These are phyloP conservation scores for Ustilago cynodontis DNA, from an alignment of 1,284 basidiomycete species.

Conservation along the genomic window DNA sequence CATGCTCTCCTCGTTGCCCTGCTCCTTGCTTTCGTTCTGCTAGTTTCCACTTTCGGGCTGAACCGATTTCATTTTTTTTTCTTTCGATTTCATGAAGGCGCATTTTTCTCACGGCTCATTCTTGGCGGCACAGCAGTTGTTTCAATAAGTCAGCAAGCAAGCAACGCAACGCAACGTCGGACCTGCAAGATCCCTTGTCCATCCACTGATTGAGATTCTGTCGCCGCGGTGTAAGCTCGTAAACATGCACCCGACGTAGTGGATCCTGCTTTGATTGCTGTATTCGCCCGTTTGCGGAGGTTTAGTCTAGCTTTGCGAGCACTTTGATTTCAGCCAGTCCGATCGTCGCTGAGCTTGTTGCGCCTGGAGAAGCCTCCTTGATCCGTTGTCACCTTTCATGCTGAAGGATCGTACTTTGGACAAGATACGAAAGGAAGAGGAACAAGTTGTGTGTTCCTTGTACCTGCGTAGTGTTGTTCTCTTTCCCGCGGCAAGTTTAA, in stretches of 20 bases:
- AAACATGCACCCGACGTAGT: background rate
- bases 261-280: background rate
- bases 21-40: background rate
- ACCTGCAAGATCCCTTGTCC: background rate
- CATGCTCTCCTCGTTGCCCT: background rate
- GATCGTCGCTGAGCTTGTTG: background rate
- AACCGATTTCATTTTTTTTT: background rate
- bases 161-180: no score
- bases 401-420: background rate
- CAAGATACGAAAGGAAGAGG: background rate
- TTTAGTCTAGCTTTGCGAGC: background rate
- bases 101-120: constrained; percentile 6
- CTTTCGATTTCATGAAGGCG: background rate
- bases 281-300: background rate
- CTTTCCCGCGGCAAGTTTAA: background rate
- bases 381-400: background rate
- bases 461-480: background rate
- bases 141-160: no score
- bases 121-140: no score
- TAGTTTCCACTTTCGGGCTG: constrained; percentile 4
- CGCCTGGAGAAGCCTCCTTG: background rate
- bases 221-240: background rate
- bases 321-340: background rate
- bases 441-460: background rate
- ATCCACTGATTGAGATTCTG: background rate